A percentile compares a stretch with the other conserved stretches of the same genome.
phyloP scores from a whole-genome alignment of 2,329 filamentous ascomycete genomes.

The Thyridium curvatum region DNA sequence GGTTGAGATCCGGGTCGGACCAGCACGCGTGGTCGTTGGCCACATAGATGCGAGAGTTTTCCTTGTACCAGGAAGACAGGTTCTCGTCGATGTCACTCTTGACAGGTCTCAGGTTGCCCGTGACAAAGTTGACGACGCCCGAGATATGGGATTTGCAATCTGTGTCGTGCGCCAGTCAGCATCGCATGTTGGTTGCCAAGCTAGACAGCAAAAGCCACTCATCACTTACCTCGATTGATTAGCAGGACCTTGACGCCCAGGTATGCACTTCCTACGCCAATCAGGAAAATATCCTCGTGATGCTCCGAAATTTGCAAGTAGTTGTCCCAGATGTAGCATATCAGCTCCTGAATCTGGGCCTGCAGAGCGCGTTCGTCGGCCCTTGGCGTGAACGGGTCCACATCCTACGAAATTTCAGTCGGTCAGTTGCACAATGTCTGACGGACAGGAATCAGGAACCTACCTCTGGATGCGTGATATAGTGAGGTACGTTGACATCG shows the following conservation, averaged over 20 bases:
- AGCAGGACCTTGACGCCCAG: constrained; percentile 76
- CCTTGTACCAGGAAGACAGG: constrained; percentile 76
- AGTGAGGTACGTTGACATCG: constrained; percentile 83
- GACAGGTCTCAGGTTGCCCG: constrained; percentile 69
- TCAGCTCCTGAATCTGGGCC: constrained; percentile 62
- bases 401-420: constrained; percentile 26
- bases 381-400: constrained; percentile 38
- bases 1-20: constrained; percentile 52
- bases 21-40: constrained; percentile 71
- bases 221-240: constrained; percentile 64
- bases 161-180: too few relatives aligned
- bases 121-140: constrained; percentile 76
- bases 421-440: not conserved
- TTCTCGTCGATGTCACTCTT: constrained; percentile 71
- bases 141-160: constrained; percentile 63
- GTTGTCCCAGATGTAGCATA: constrained; percentile 93
- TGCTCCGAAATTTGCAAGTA: constrained; percentile 77
- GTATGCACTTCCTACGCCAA: constrained; percentile 88
- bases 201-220: too few relatives aligned
- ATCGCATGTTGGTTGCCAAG: too few relatives aligned
- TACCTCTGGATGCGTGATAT: constrained; percentile 60
- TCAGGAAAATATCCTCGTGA: constrained; percentile 69
- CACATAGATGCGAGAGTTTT: constrained; percentile 75
- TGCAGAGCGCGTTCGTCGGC: constrained; percentile 43
- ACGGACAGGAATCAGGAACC: not conserved